Conservation (phyloP, 345 rosid species). For the Populus nigra region DNA sequence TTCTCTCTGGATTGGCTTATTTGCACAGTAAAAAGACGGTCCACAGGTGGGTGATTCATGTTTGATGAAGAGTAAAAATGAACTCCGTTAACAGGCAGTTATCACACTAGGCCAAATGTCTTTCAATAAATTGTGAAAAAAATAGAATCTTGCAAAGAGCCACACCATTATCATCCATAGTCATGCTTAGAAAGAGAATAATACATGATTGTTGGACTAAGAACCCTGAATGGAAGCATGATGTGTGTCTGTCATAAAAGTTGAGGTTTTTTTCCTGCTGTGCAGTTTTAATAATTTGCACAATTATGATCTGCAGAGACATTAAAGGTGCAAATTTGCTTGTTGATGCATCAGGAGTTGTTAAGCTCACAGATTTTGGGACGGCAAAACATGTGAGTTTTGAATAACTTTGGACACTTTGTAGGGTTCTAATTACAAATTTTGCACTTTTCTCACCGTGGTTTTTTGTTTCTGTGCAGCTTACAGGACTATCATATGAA, state of each 20-base stretch:
- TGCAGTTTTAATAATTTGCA: conserved; percentile 9
- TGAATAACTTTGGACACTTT: conserved; percentile 1
- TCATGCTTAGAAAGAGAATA: background rate
- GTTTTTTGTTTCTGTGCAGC: conserved; percentile 30
- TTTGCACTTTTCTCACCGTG: background rate
- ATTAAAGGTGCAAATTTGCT: conserved; percentile 80
- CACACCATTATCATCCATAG: background rate
- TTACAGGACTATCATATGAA: conserved; percentile 46
- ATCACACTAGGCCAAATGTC: background rate
- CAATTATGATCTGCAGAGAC: conserved; percentile 45
- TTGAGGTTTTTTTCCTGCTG: background rate
- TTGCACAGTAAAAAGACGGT: conserved; percentile 58
- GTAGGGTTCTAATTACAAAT: background rate
- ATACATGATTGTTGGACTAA: background rate
- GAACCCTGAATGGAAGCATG: background rate
- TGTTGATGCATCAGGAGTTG: conserved; percentile 55
- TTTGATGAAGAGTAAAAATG: background rate
- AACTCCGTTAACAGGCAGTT: background rate
- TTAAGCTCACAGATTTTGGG: conserved; percentile 79
- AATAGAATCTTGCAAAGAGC: background rate
- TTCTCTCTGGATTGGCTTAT: conserved; percentile 58
- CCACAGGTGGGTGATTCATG: conserved; percentile 60
- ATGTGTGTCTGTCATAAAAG: conserved; percentile 2
- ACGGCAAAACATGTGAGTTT: conserved; percentile 70
- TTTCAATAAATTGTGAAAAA: conserved; percentile 5